Evolutionary conservation across 2,329 filamentous ascomycete genomes (phyloP).

Genomic region (Xylaria arbuscula): DNA sequence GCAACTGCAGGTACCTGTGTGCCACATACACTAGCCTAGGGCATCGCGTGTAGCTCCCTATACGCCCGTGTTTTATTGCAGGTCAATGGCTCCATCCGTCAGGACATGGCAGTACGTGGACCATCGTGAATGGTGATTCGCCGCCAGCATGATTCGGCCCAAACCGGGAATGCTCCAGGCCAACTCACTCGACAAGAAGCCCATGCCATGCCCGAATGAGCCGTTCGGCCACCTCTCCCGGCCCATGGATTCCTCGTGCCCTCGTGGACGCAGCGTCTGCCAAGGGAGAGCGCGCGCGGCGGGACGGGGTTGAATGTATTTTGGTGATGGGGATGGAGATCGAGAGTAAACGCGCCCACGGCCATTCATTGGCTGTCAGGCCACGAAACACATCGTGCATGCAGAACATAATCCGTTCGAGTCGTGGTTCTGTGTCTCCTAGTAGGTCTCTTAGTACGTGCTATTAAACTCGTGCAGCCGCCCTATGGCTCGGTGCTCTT

Average conservation of each 20-base stretch:
- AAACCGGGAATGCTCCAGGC: constrained; percentile 28
- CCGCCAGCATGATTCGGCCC: constrained; percentile 31
- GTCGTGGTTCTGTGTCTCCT: constrained; percentile 21
- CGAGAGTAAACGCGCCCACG: constrained; percentile 42
- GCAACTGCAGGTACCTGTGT: neutral
- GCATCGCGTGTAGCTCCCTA: constrained; percentile 3
- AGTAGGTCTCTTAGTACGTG: constrained; percentile 29
- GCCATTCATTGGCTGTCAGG: constrained; percentile 44
- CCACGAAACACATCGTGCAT: constrained; percentile 42
- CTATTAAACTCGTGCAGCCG: constrained; percentile 35
- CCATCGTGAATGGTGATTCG: constrained; percentile 44
- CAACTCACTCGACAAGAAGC: constrained; percentile 32
- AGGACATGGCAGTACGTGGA: constrained; percentile 42
- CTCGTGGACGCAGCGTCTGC: constrained; percentile 31
- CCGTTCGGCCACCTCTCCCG: constrained; percentile 27
- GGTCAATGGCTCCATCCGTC: constrained; percentile 31
- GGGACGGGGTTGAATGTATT: constrained; percentile 15
- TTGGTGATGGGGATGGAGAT: constrained; percentile 39
- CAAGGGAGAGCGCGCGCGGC: constrained; percentile 27
- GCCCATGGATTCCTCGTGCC: constrained; percentile 32
- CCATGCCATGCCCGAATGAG: constrained; percentile 16
- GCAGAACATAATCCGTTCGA: constrained; percentile 40
- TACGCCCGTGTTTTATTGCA: constrained; percentile 25
- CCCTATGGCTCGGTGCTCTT: constrained; percentile 27
- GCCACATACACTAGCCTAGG: neutral